Evolutionary conservation across 2,329 filamentous ascomycete species (phyloP), one percentile per base, ranked within the genome.

Genomic region (Exophiala dermatitidis): DNA sequence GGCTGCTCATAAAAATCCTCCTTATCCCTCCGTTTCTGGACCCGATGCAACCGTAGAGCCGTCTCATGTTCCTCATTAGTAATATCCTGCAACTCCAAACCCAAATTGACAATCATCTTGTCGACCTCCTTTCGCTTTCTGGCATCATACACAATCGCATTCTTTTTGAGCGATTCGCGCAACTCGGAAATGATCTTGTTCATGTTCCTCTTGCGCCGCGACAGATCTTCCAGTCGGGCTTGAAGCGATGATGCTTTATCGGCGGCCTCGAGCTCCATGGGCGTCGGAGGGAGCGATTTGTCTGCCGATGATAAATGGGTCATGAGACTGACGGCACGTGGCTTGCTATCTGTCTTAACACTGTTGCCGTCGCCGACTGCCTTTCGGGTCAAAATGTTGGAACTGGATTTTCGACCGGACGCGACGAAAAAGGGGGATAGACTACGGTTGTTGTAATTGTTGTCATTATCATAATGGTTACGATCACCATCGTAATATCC

Each of bases 21-120:
- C 59, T 84, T 79, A 63, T 90, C 86, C 62, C 83, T 77, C 45
- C 87, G 79, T 72, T 88, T 90, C 70, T 86, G 85, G 6, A 85
- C 84, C 26, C 85, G 75, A 66, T 88, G 81, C 50, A 93, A 73
- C 68, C 83, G 84, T 63, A 93, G 71, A 1, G 88, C 88, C 40
- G 90, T 71, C 52, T 93, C 86, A 64, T 91, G 85, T 68, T 90
- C 85, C 68, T 91, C 83, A 59, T 82, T 77, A 68, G 82, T 79
- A 29, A 93, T 80, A 58, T 90, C 86, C 2, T 83, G 79, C 34
- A 91, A 75, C 66, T 90, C 85, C 47, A 71, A 70, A 54, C 79
- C 78, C 48, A 90, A 73, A 26, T 73, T 76, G 59, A 84, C 80
- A 0, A 93, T 81, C 65, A 86, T 88, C 63, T 70, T 73, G 65